Base-by-base conservation (phyloP, 2,329 filamentous ascomycete genomes). In the Purpureocillium takamizusanense region DNA sequence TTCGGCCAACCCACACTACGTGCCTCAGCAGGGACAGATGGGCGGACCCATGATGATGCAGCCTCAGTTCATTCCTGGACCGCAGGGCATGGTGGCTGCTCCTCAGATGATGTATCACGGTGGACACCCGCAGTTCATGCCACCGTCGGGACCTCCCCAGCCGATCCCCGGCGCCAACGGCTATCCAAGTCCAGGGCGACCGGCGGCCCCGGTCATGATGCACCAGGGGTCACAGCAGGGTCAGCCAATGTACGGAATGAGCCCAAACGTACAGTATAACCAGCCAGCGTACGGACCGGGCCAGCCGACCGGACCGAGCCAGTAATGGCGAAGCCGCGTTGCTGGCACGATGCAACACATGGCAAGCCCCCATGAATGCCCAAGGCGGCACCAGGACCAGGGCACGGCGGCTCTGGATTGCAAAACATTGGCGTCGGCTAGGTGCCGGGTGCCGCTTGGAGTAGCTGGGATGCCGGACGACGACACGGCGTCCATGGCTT, bases 181-280 rank as follows among this genome's bases (percentile, higher is more conserved):
- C 13, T 95, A 86, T 54, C 85, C 87, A n/a, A 95, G 90, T 56
- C 90, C 90, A 1, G 81, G 86, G 40, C 78, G 88, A 35, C 80
- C 81, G 21, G 59, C 69, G 15, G 86, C 92, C 11, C 82, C 86
- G 2, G 87, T 94, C 81, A 97, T 97, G 90, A 85, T 82, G 52
- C 89, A 89, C 48, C 87, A 95, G 63, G 86, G 86, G 39, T 95
- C 89, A 21, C 90, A 95, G 54, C 89, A 94, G 59, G 88, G 89
- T 31, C 87, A 94, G 56, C 78, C 67, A 52, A 77, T 69, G 64
- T 89, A 75, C 68, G 83, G 76, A 46, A 86, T 89, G 81, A 84
- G 81, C 51, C 82, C 82, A 32, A 80, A 71, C 38, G 73, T 81
- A 61, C 82, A 82, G 54, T 86, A 83, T 54, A 83, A 80, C 52